phyloP scores from a whole-genome alignment of 1,139 yeast genomes.

The Candida labiduridarum region DNA sequence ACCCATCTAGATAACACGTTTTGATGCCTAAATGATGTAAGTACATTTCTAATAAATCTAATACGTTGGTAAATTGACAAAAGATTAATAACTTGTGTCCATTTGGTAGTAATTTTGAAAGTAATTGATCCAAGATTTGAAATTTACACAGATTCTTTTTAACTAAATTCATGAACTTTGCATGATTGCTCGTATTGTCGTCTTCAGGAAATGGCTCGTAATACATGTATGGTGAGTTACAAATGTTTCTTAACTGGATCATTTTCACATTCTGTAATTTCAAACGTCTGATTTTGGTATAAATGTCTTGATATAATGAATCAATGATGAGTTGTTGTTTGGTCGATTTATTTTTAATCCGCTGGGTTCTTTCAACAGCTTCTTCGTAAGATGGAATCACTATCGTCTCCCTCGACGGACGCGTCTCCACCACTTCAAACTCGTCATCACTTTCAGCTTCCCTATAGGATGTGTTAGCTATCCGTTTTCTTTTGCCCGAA shows the following conservation, averaged over 20 bases:
- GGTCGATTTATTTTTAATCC: constrained; percentile 6
- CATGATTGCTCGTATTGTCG: constrained; percentile 18
- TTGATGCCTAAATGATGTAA: constrained; percentile 35
- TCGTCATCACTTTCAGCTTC: constrained; percentile 33
- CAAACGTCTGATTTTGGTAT: constrained; percentile 25
- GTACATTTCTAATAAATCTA: constrained; percentile 79
- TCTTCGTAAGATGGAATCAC: constrained; percentile 12
- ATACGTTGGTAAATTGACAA: constrained; percentile 79
- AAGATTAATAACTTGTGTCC: constrained; percentile 77
- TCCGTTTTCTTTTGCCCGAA: constrained; percentile 8
- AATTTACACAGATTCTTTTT: constrained; percentile 69
- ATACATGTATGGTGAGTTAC: constrained; percentile 83
- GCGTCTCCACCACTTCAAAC: constrained; percentile 11
- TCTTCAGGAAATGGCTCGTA: constrained; percentile 65
- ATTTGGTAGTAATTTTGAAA: constrained; percentile 46
- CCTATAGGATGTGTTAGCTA: constrained; percentile 14
- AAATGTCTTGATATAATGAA: constrained; percentile 19
- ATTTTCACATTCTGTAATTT: constrained; percentile 58
- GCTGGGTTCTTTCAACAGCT: constrained; percentile 6
- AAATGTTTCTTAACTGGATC: constrained; percentile 83
- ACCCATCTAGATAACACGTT: constrained; percentile 76
- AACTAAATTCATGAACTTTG: constrained; percentile 31
- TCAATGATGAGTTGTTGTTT: constrained; percentile 22
- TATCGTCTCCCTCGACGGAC: constrained; percentile 9
- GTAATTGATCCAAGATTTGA: constrained; percentile 65